Evolutionary conservation across 805 yeast species (phyloP).

Genomic region (Candida railenensis): DNA sequence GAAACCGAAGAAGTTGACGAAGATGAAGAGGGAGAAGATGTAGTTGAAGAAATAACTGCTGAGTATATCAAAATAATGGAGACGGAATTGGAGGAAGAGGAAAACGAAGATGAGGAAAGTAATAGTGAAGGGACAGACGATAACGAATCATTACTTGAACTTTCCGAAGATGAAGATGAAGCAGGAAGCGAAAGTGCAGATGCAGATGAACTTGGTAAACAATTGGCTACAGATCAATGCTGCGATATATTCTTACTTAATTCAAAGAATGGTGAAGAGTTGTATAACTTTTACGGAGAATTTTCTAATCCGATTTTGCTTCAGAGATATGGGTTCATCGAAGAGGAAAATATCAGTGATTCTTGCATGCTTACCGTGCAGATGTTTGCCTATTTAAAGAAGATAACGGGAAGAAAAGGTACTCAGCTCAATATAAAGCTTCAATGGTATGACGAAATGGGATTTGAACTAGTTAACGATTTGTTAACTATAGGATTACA

Average conservation of each 20-base stretch:
- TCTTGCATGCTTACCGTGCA: slow-evolving; percentile 57
- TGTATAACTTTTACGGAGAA: slow-evolving; percentile 80
- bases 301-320: slow-evolving; percentile 63
- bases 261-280: slow-evolving; percentile 48
- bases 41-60: slow-evolving; percentile 16
- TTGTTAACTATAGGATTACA: slow-evolving; percentile 9
- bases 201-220: slow-evolving; percentile 20
- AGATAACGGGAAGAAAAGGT: slow-evolving; percentile 17
- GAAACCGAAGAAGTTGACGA: neutral
- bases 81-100: slow-evolving; percentile 11
- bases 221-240: slow-evolving; percentile 46
- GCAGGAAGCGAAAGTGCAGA: slow-evolving; percentile 16
- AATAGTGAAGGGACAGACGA: slow-evolving; percentile 14
- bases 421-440: slow-evolving; percentile 36
- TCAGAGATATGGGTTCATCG: slow-evolving; percentile 78
- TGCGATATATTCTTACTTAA: slow-evolving; percentile 65
- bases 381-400: slow-evolving; percentile 30
- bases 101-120: slow-evolving; percentile 9
- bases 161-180: slow-evolving; percentile 12
- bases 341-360: slow-evolving; percentile 47
- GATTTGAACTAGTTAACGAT: slow-evolving; percentile 39
- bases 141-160: slow-evolving; percentile 6
- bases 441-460: slow-evolving; percentile 50
- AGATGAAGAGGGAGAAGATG: slow-evolving; percentile 6
- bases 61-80: slow-evolving; percentile 28